phyloP scores from a whole-genome alignment of 2,329 filamentous ascomycete genomes.

The Claviceps lovelessii region DNA sequence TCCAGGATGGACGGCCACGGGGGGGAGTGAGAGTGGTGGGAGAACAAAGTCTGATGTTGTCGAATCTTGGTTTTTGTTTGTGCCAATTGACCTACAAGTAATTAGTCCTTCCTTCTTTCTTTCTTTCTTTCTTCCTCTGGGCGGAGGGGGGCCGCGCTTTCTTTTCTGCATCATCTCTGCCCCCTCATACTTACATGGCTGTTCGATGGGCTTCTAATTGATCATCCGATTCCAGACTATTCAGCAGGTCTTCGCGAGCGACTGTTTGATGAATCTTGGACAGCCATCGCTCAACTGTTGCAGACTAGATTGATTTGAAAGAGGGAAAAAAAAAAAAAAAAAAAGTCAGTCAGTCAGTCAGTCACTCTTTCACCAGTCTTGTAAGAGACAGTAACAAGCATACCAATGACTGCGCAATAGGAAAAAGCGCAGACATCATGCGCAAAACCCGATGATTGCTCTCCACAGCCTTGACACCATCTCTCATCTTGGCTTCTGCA shows the following conservation, averaged over 20 bases:
- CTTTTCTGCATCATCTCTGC: neutral
- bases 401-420: slow-evolving; percentile 25
- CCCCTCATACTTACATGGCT: slow-evolving; percentile 7
- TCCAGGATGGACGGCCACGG: slow-evolving; percentile 8
- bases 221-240: slow-evolving; percentile 11
- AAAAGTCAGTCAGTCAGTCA: neutral
- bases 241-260: slow-evolving; percentile 10
- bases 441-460: slow-evolving; percentile 24
- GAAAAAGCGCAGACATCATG: slow-evolving; percentile 24
- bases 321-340: no score
- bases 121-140: neutral
- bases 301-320: slow-evolving; percentile 15
- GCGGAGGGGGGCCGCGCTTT: no score
- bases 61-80: slow-evolving; percentile 5
- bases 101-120: neutral
- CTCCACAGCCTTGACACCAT: slow-evolving; percentile 26
- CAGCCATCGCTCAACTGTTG: slow-evolving; percentile 25
- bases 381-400: slow-evolving; percentile 3
- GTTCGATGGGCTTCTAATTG: slow-evolving; percentile 10
- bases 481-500: slow-evolving; percentile 21
- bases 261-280: slow-evolving; percentile 21
- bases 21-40: slow-evolving; percentile 12
- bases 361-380: neutral
- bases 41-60: slow-evolving; percentile 9
- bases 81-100: slow-evolving; percentile 6